These are phyloP conservation scores for Fusarium sp. DNA, from an alignment of 2,329 filamentous ascomycete genomes.

Conservation along the genomic window DNA sequence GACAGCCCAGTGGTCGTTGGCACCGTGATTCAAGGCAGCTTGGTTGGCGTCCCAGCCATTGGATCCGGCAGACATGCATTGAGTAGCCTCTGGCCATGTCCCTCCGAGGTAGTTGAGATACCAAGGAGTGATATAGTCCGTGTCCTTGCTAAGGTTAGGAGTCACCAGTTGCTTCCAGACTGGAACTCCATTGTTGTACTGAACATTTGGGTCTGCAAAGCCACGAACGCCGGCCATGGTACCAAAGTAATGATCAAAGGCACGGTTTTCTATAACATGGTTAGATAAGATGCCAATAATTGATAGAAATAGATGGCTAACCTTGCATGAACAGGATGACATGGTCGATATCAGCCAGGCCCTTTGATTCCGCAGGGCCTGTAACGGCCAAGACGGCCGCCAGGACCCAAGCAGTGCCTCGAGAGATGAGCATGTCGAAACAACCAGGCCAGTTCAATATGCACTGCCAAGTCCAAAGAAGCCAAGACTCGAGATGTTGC, in stretches of 20 bases:
- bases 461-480: neutral
- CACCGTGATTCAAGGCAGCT: constrained; percentile 60
- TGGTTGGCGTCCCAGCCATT: constrained; percentile 66
- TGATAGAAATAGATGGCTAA: no score
- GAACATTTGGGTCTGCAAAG: constrained; percentile 67
- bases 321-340: constrained; percentile 1
- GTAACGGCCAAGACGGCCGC: neutral
- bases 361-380: neutral
- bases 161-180: neutral
- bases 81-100: constrained; percentile 61
- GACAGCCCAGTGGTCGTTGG: constrained; percentile 65
- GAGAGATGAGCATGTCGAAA: neutral
- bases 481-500: constrained; percentile 62
- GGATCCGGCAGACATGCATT: constrained; percentile 64
- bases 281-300: neutral
- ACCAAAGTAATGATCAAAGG: constrained; percentile 63
- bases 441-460: neutral
- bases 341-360: neutral
- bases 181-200: constrained; percentile 39
- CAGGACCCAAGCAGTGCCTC: neutral
- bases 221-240: constrained; percentile 67
- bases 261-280: constrained; percentile 45
- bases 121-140: constrained; percentile 57
- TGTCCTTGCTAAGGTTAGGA: neutral
- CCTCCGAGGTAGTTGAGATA: constrained; percentile 66